Evolutionary conservation across 208 protist species (phyloP), one percentile per base, ranked within the genome.

Genomic region (Acanthamoeba triangularis): DNA sequence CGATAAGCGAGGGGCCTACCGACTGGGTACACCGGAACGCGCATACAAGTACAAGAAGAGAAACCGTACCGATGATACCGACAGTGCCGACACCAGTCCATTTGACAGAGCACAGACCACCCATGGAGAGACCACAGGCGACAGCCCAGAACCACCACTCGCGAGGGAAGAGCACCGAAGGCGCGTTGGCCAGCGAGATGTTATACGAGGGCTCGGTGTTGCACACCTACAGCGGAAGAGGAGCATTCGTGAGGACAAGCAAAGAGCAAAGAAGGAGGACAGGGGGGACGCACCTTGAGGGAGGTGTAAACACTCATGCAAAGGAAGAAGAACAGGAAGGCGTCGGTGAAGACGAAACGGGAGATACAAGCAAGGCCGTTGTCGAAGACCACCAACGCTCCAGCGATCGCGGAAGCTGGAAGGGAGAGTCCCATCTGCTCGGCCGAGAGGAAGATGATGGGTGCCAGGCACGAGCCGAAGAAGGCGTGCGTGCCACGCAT

Each of bases 301-400:
- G 84, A 90, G 30, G 84, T 90, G 84, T 90, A 90, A 13, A 90
- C 84, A 25, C 84, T 90, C 59, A 67, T 67, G n/a, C 7, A 14
- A 16, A 90, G 84, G 84, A 90, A 90, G 84, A 90, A 67, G 84
- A 90, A 67, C 28, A 90, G 84, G 52, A 90, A 90, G 41, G 84
- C 84, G 23, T 90, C 84, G 49, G 84, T 90, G 52, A 90, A 90
- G 84, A 90, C 84, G 25, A 90, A 90, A 14, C 84, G 49, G 14
- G 84, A 90, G 84, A 90, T 90, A 49, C 84, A 90, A 14, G 54
- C 49, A 14, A 67, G 41, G 1, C 84, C 84, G 25, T 90, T 90
- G 41, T 90, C 84, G 35, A 90, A 90, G 49, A 90, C 84, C 20
- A 90, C 84, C 20, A 90, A 30, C 16, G 25, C 7, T 8, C 49